phyloP scores from a whole-genome alignment of 257 asterid genomes.

The Hygrophila difformis region DNA sequence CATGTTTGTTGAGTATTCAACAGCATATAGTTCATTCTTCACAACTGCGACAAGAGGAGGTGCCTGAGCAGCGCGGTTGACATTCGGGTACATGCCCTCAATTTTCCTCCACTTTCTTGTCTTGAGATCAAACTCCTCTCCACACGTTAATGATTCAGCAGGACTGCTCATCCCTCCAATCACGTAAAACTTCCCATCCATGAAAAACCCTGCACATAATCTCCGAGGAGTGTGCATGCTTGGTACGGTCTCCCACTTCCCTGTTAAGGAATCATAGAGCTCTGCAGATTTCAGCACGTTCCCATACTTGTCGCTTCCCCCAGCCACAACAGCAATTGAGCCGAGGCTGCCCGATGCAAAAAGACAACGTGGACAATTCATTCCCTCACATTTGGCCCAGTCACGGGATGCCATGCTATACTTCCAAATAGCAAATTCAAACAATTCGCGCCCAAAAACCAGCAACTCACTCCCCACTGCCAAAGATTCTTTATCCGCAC shows the following conservation, averaged over 20 bases:
- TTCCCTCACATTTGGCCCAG: conserved; percentile 67
- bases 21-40: conserved; percentile 57
- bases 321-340: conserved; percentile 63
- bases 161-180: conserved; percentile 82
- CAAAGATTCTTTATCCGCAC: conserved; percentile 75
- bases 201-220: conserved; percentile 76
- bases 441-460: conserved; percentile 80
- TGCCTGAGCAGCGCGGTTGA: conserved; percentile 76
- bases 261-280: conserved; percentile 56
- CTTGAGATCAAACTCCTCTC: conserved; percentile 66
- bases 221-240: conserved; percentile 81
- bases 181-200: conserved; percentile 71
- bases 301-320: conserved; percentile 72
- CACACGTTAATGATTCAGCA: conserved; percentile 66
- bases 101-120: conserved; percentile 72
- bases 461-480: conserved; percentile 73
- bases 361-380: conserved; percentile 75
- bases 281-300: conserved; percentile 69
- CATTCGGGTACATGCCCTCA: conserved; percentile 75
- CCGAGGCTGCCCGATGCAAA: conserved; percentile 75
- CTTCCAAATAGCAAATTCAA: conserved; percentile 82
- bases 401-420: conserved; percentile 34
- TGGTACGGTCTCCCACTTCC: conserved; percentile 73
- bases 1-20: conserved; percentile 77
- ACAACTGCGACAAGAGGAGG: conserved; percentile 95